Evolutionary conservation across 257 asterid species (phyloP).

Genomic region (Solanum piurae): DNA sequence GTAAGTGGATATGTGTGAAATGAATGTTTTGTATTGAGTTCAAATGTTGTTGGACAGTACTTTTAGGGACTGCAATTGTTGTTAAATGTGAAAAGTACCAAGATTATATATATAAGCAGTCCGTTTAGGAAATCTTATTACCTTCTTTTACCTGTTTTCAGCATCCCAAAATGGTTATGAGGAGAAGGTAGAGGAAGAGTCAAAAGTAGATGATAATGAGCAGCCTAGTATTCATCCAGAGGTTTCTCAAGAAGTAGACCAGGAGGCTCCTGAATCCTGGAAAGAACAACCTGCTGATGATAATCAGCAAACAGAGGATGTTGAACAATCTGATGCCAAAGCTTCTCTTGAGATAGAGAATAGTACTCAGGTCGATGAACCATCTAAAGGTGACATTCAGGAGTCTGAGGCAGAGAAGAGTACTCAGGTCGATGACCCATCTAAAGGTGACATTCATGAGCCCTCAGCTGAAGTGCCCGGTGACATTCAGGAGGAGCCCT

Average conservation of each 20-base stretch:
- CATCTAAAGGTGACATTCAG: conserved; percentile 21
- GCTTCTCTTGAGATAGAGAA: conserved; percentile 21
- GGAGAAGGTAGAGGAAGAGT: conserved; percentile 7
- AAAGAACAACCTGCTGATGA: conserved; percentile 15
- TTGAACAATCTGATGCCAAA: conserved; percentile 13
- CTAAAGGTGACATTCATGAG: conserved; percentile 19
- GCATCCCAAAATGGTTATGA: conserved; percentile 21
- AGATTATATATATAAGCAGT: neutral
- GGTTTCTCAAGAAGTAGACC: conserved; percentile 22
- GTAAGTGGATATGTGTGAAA: neutral
- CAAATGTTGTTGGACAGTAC: neutral
- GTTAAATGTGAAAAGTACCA: neutral
- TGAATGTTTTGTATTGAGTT: neutral
- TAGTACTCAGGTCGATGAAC: conserved; percentile 10
- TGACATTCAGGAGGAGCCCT: conserved; percentile 29
- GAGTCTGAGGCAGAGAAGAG: neutral
- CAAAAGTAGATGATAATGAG: conserved; percentile 12
- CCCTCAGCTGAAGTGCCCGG: neutral
- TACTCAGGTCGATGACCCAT: conserved; percentile 5
- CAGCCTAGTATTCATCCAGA: conserved; percentile 11
- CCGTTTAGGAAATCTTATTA: neutral
- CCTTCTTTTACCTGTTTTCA: neutral
- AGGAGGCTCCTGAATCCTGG: conserved; percentile 11
- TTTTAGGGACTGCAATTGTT: neutral
- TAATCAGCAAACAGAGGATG: conserved; percentile 6